A percentile compares a stretch with the other conserved stretches of the same genome.
Evolutionary conservation across 2,329 filamentous ascomycete species (phyloP).

Genomic region (Colletotrichum viniferum): DNA sequence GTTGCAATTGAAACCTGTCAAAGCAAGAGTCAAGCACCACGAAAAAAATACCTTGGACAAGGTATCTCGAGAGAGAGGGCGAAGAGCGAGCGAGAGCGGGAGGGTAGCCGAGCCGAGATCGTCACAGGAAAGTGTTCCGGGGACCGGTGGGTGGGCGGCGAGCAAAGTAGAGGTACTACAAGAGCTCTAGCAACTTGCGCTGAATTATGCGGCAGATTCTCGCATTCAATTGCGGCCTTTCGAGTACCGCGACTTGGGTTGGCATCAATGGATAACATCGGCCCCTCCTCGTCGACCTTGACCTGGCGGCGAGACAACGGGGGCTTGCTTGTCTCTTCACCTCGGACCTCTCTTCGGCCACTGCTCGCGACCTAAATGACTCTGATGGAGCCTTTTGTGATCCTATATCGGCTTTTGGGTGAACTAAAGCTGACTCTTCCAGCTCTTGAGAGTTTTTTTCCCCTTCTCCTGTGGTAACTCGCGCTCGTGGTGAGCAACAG

Average conservation of each 20-base stretch:
- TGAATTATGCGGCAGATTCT: neutral
- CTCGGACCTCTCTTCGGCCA: slow-evolving; percentile 18
- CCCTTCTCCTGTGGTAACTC: neutral
- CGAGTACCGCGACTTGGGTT: slow-evolving; percentile 5
- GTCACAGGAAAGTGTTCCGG: slow-evolving; percentile 13
- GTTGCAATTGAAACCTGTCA: slow-evolving; percentile 16
- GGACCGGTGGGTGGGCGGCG: neutral
- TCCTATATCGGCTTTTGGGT: slow-evolving; percentile 14
- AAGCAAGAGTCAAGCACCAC: slow-evolving; percentile 9
- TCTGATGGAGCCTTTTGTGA: slow-evolving; percentile 8
- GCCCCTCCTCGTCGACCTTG: neutral
- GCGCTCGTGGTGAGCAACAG: neutral
- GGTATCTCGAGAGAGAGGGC: neutral
- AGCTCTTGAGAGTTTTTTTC: neutral
- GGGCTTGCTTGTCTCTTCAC: neutral
- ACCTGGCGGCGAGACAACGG: neutral
- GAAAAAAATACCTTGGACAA: neutral
- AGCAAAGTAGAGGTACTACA: slow-evolving; percentile 8
- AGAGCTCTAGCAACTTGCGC: neutral
- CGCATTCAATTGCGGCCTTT: neutral
- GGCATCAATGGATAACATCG: slow-evolving; percentile 2
- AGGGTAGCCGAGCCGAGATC: slow-evolving; percentile 19
- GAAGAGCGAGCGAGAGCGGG: slow-evolving; percentile 2
- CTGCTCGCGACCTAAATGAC: neutral
- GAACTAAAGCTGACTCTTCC: neutral